Evolutionary conservation across 495 filamentous ascomycete species (phyloP), one percentile per base, ranked within the genome.

Genomic region (Xylaria venustula): DNA sequence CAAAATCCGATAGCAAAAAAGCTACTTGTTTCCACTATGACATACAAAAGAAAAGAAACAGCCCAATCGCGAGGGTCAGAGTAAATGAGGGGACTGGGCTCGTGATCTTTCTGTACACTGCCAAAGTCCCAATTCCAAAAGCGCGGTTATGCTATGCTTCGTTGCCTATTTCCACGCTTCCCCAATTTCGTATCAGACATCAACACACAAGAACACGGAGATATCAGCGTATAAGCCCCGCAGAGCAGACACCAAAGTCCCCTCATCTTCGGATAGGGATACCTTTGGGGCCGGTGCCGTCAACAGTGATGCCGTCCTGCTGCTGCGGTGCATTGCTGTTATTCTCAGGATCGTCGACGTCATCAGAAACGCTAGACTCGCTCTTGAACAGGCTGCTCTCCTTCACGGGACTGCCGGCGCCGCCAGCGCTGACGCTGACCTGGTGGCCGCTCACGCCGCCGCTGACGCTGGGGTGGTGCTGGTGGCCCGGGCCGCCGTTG

Each of bases 341-440:
- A n/a, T n/a, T n/a, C n/a, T n/a, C n/a, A n/a, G n/a, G n/a, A n/a
- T n/a, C n/a, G 19, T 67, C 66, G 28, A 85, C 85, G 41, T 81
- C 64, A 37, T 92, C 90, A 58, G 90, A 88, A n/a, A 81, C 82
- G 69, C 84, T 92, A 1, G 85, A 87, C 69, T 88, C 87, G 36
- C 89, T 84, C 66, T 92, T 85, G 72, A 95, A 78, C 69, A 88
- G 91, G 75, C 88, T 92, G 64, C 84, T 86, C 80, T 96, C 92
- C 75, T 94, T 97, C 51, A 93, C 81, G 12, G 92, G 92, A 67
- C 89, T 93, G 46, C 89, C 87, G 67, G 85, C 84, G 58, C 84
- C 79, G 42, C 79, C 80, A 19, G 48, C 41, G 28, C 2, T 9
- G 41, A 32, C 8, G 26, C 48, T 46, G 28, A 44, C 15, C 26